Evolutionary conservation across 768 basidiomycete species (phyloP).

Genomic region (Hypsizygus marmoreus): DNA sequence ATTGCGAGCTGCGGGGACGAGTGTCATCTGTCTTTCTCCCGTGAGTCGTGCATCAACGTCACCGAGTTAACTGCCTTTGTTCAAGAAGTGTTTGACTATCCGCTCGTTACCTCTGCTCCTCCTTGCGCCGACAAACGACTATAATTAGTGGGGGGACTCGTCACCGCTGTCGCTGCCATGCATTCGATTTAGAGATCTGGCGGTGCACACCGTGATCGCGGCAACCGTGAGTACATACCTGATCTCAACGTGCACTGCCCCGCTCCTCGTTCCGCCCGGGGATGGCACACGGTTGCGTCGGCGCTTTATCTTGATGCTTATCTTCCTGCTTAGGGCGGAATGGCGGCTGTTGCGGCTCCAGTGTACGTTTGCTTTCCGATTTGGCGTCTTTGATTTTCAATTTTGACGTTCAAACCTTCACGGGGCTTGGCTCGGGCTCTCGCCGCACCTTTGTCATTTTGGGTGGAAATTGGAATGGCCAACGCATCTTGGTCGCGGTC

Average conservation of each 20-base stretch:
- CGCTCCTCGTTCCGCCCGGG: constrained; percentile 7
- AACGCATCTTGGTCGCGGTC: too few relatives aligned
- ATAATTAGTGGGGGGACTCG: constrained; percentile 60
- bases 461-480: too few relatives aligned
- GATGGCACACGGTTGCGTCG: constrained; percentile 3
- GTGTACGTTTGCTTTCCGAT: constrained; percentile 29
- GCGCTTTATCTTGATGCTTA: too few relatives aligned
- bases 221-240: constrained; percentile 49
- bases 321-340: constrained; percentile 33
- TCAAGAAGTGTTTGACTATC: background rate
- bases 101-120: background rate
- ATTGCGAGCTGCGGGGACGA: constrained; percentile 58
- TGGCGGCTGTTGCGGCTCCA: constrained; percentile 44
- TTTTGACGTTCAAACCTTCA: too few relatives aligned
- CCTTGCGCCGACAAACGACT: background rate
- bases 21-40: constrained; percentile 61
- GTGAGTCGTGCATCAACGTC: constrained; percentile 32
- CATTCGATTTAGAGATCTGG: constrained; percentile 63
- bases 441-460: too few relatives aligned
- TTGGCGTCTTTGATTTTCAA: too few relatives aligned
- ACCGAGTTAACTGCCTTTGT: background rate
- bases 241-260: constrained; percentile 1
- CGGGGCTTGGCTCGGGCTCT: too few relatives aligned
- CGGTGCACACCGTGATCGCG: constrained; percentile 59
- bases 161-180: constrained; percentile 64